Evolutionary conservation across 441 rosid genomes (phyloP), one percentile per base, ranked within the genome.

Genomic region (Hura crepitans): DNA sequence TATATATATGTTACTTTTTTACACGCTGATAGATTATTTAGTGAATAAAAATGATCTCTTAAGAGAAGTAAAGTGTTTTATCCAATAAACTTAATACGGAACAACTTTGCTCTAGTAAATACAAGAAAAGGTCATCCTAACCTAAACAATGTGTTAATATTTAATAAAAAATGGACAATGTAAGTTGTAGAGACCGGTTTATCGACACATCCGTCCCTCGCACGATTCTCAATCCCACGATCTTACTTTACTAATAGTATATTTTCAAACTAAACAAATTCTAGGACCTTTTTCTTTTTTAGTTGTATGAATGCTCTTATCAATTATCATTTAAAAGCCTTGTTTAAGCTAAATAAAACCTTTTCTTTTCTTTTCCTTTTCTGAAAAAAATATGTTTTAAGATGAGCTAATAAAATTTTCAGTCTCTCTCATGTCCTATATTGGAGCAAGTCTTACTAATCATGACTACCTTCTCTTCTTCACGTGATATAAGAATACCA

Each of bases 381-480:
- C 39, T 35, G 6, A 35, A 35, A 35, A 35, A 35, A 35, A 35
- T 35, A 35, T 2, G 39, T 35, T 35, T 35, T 2, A 42, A 42
- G 12, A 9, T 9, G 46, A 42, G 12, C 46, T 42, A 42, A 42
- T 0, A 68, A 72, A 49, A 75, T 80, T 81, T 76, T 78, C 53
- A 66, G 77, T 75, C 80, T 22, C 62, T 69, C 51, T 77, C 80
- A 69, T 20, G 61, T 81, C 86, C 78, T 77, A 82, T 80, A 74
- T 77, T 75, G 50, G 77, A 71, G 78, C 82, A 71, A 78, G 85
- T 51, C 71, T 76, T 65, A 72, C 78, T 77, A 69, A 81, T 77
- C 78, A 77, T 77, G 45, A 63, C 76, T 45, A 33, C 6, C 78
- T 67, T 62, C 80, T 31, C 69, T 47, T 64, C 35, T 22, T 28